These are phyloP conservation scores for Alternaria sp. DNA, from an alignment of 2,329 filamentous ascomycete species.

Conservation along the genomic window DNA sequence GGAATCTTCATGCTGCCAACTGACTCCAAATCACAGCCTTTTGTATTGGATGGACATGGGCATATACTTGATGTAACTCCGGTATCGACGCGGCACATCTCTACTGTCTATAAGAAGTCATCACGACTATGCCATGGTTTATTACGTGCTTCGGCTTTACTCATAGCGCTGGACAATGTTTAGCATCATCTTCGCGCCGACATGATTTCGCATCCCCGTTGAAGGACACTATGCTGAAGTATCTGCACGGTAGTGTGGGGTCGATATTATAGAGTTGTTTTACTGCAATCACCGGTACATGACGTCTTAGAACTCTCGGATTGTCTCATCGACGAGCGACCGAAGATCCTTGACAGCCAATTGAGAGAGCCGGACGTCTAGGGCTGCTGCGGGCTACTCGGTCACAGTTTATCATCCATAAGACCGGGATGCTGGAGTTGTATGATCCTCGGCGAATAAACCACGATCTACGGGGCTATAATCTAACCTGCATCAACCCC, in stretches of 20 bases:
- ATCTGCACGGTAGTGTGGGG: neutral
- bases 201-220: too few relatives aligned
- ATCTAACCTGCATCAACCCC: neutral
- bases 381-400: neutral
- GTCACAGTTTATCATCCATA: neutral
- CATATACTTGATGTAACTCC: neutral
- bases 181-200: neutral
- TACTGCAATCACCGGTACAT: neutral
- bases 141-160: conserved; percentile 11
- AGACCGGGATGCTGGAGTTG: neutral
- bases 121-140: neutral
- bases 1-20: neutral
- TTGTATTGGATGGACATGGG: neutral
- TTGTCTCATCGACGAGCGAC: neutral
- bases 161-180: neutral
- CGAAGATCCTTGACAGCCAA: neutral
- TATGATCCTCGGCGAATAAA: neutral
- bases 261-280: neutral
- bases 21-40: neutral
- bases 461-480: neutral
- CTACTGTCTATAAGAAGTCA: neutral
- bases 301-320: neutral
- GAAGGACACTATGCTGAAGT: neutral
- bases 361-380: neutral
- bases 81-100: neutral